Percentiles rank a stretch among this genome's conserved stretches.
phyloP scores from a whole-genome alignment of 2,329 filamentous ascomycete species.

The Chrysoporthe austroafricana region DNA sequence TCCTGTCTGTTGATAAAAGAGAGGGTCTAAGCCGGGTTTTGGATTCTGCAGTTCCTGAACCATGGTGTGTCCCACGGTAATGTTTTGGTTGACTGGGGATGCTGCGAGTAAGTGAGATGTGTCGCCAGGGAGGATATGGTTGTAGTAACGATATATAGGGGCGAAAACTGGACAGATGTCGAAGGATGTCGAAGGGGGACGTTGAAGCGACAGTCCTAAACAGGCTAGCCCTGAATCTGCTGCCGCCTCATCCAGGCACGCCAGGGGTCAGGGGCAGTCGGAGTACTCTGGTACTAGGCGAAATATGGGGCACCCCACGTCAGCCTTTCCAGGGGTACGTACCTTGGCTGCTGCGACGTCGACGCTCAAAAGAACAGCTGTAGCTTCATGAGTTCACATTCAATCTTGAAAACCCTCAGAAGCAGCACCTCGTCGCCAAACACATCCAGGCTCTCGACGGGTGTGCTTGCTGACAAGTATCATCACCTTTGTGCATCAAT shows the following conservation, averaged over 20 bases:
- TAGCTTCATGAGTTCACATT: constrained; percentile 15
- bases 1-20: too few relatives aligned
- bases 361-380: constrained; percentile 27
- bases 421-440: constrained; percentile 1
- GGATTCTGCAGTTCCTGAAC: background rate
- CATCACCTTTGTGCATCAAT: background rate
- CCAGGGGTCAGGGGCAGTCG: background rate
- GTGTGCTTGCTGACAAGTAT: background rate
- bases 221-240: background rate
- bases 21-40: background rate
- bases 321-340: constrained; percentile 20
- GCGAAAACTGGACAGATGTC: background rate
- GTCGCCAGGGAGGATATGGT: too few relatives aligned
- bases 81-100: background rate
- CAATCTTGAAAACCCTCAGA: background rate
- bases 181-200: background rate
- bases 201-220: background rate
- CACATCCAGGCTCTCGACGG: background rate
- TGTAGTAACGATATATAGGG: too few relatives aligned
- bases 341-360: background rate
- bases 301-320: constrained; percentile 12
- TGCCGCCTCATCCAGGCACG: background rate
- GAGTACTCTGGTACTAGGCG: background rate
- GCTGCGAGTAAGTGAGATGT: too few relatives aligned
- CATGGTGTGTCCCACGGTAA: background rate